Base-by-base conservation (phyloP, 1,284 basidiomycete genomes). In the Cryptococcus sp. region DNA sequence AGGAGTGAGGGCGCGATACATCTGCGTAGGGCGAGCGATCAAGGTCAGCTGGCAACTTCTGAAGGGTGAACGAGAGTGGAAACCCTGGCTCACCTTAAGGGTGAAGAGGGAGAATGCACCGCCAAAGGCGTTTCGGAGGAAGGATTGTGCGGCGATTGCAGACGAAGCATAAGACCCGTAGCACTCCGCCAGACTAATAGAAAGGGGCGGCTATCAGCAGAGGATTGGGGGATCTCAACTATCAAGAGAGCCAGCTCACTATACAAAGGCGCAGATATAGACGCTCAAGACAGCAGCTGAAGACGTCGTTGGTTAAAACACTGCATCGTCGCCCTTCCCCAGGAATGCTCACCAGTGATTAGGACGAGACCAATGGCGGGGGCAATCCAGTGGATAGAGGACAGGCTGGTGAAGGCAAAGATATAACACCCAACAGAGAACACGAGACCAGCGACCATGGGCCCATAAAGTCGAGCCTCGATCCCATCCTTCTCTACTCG, bases 381-480 rank as follows among this genome's bases (percentile, higher is more conserved):
- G 1, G 60, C 69, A 24, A 71, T 67, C 72, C 69, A 75, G 57
- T 69, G 65, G 3, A 71, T 59, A 8, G 21, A 50, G 2, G 64
- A 53, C 15, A 67, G 48, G 47, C 67, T 62, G 11, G 75, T 75
- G 60, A 75, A 77, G 9, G 71, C 77, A 52, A 70, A 77, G 48
- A 77, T 66, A 73, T 87, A 84, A 79, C 87, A 85, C 8, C 83
- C 83, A 1, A 79, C 67, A 0, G 87, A 84, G 53, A 89, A 80
- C 7, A 85, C 64, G 16, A 89, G 57, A 0, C 82, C 86, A 0
- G 85, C 87, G 9, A 81, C 71, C 73, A 87, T 86, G 2, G 87
- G 84, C 18, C 78, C 75, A 61, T 87, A 88, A 21, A 91, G 74
- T 11, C 88, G 81, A 0, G 88, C 88, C 74, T 91, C 88, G 0